These are phyloP conservation scores for Hippophae gyantsensis DNA, from an alignment of 306 rosid species.

Conservation along the genomic window DNA sequence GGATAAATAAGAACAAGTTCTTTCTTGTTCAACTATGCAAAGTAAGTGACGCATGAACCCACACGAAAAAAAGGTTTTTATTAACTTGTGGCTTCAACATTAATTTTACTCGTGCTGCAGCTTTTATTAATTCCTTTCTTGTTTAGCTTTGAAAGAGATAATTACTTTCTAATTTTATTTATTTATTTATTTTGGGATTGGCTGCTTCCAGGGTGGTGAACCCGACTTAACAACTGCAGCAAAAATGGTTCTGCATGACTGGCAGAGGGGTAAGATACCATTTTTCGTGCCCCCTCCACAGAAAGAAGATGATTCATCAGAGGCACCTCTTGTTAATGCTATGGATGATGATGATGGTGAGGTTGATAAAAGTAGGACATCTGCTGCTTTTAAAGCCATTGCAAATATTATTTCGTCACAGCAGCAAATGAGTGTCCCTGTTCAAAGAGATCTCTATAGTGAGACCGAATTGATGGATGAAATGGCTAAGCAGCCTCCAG, in stretches of 20 bases:
- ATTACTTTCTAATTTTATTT: too few relatives aligned
- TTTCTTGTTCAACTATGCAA: too few relatives aligned
- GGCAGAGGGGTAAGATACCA: conserved; percentile 96
- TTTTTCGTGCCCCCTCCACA: conserved; percentile 76
- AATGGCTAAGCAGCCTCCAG: conserved; percentile 18
- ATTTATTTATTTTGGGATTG: not conserved
- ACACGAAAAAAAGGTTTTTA: too few relatives aligned
- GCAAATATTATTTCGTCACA: conserved; percentile 72
- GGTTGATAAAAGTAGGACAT: conserved; percentile 41
- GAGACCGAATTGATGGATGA: conserved; percentile 58
- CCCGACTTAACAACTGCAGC: conserved; percentile 88
- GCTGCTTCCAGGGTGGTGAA: conserved; percentile 63
- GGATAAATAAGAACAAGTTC: too few relatives aligned
- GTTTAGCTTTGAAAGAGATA: too few relatives aligned
- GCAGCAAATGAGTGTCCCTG: conserved; percentile 60
- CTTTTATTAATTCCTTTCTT: too few relatives aligned
- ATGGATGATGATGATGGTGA: conserved; percentile 21
- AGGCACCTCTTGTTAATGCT: conserved; percentile 38
- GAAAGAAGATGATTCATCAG: conserved; percentile 26
- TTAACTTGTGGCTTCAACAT: too few relatives aligned
- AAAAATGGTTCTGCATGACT: conserved; percentile 93
- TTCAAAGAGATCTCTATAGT: conserved; percentile 58
- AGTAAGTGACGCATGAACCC: too few relatives aligned
- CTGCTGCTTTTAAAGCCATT: conserved; percentile 73
- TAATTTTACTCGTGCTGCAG: too few relatives aligned